phyloP scores from a whole-genome alignment of 2,329 filamentous ascomycete genomes.

The Neopestalotiopsis clavispora region DNA sequence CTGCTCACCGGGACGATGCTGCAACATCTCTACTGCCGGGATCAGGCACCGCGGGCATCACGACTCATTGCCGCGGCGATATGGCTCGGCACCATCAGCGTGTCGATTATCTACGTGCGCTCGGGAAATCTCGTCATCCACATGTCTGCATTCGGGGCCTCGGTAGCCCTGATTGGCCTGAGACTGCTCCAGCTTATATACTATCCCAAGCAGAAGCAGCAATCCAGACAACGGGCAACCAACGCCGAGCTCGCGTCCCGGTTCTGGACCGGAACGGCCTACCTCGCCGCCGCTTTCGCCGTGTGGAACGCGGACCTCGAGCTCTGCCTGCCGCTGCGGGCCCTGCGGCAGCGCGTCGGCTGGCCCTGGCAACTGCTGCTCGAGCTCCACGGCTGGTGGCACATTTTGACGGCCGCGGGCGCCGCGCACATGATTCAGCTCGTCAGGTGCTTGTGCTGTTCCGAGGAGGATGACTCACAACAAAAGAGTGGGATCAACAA shows the following conservation, averaged over 20 bases:
- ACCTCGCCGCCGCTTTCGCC: constrained; percentile 50
- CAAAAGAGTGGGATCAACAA: too few relatives aligned
- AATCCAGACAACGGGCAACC: constrained; percentile 26
- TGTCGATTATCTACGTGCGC: constrained; percentile 48
- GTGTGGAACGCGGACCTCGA: constrained; percentile 64
- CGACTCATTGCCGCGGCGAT: constrained; percentile 40
- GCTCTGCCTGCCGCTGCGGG: constrained; percentile 53
- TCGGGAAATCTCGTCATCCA: constrained; percentile 50
- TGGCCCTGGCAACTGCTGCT: constrained; percentile 60
- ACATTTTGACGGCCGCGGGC: constrained; percentile 61
- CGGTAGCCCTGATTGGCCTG: constrained; percentile 37
- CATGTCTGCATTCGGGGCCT: constrained; percentile 40
- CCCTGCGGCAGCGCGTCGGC: constrained; percentile 49
- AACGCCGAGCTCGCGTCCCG: constrained; percentile 34
- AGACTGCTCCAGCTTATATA: constrained; percentile 42
- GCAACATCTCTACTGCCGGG: constrained; percentile 51
- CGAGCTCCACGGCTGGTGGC: constrained; percentile 70
- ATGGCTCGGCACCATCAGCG: constrained; percentile 44
- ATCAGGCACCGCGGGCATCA: constrained; percentile 41
- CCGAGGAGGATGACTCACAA: not conserved
- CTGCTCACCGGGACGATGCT: constrained; percentile 56
- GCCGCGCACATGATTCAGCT: constrained; percentile 48
- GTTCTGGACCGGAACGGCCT: constrained; percentile 34
- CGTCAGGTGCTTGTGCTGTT: constrained; percentile 23
- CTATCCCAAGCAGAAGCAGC: constrained; percentile 17